Base-by-base conservation (phyloP, 1,284 basidiomycete species). In the Uromyces viciae-fabae region DNA sequence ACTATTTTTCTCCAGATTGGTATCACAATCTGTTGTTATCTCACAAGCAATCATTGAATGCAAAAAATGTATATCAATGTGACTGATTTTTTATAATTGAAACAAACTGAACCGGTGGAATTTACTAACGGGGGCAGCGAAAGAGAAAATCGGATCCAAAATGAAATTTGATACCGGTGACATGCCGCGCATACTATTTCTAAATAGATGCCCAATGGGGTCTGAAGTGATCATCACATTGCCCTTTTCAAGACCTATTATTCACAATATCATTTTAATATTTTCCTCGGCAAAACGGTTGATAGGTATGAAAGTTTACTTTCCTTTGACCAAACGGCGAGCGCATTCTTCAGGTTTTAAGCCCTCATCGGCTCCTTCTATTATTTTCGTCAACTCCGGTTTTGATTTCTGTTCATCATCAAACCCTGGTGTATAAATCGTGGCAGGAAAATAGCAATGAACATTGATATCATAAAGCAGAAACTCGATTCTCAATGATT, bases 381-480 rank as follows among this genome's bases (percentile, higher is more conserved):
- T 92, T 84, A 92, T 91, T 82, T 90, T 89, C 2, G 91, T 92
- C 75, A 98, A 88, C 43, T 88, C 88, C 0, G 94, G 95, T 85
- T 98, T 98, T 46, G 89, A 89, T 85, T 90, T 90, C 85, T 93
- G 91, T 85, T 98, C 95, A 82, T 90, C 89, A 15, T 91, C 91
- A 83, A 89, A 92, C 0, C 94, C 94, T 0, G 94, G 93, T 0
- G 90, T 91, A 82, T 89, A 89, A 87, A 98, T 97, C 0, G 93
- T 95, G 0, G 90, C 90, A 0, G 95, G 94, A 87, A 94, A 92
- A 87, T 91, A 95, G 75, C 94, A 90, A 84, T 96, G 94, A 0
- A 95, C 90, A 62, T 88, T 87, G 85, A 95, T 93, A 75, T 89
- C 89, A 85, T 94, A 94, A 0, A 97, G 87, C 81, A 91, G 87